Percentiles rank a stretch among this genome's conserved stretches.
These are phyloP conservation scores for Yueomyces sinensis DNA, from an alignment of 805 yeast genomes.

Conservation along the genomic window DNA sequence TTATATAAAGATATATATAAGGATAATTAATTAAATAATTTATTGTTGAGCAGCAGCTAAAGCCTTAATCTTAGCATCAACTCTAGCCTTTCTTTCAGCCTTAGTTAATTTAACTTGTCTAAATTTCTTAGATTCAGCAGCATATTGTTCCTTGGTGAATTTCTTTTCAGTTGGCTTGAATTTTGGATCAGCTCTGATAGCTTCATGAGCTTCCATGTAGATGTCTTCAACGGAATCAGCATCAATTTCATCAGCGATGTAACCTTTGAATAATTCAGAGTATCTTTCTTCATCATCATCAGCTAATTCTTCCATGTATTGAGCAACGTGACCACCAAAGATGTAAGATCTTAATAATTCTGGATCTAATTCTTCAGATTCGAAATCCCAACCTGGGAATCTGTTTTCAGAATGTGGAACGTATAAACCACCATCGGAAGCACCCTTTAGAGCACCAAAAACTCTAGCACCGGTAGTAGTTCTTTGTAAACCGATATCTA, in stretches of 20 bases:
- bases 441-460: slow-evolving; percentile 99
- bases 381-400: slow-evolving; percentile 99
- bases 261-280: slow-evolving; percentile 36
- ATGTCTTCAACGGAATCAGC: slow-evolving; percentile 94
- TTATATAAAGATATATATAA: slow-evolving; percentile 1
- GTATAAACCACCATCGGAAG: slow-evolving; percentile 99
- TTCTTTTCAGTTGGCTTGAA: slow-evolving; percentile 82
- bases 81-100: slow-evolving; percentile 81
- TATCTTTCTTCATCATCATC: slow-evolving; percentile 31
- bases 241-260: slow-evolving; percentile 93
- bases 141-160: slow-evolving; percentile 96
- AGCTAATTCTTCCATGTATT: slow-evolving; percentile 99
- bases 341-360: slow-evolving; percentile 97
- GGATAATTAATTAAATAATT: slow-evolving; percentile 5
- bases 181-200: slow-evolving; percentile 91
- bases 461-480: slow-evolving; percentile 99
- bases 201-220: slow-evolving; percentile 87
- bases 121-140: slow-evolving; percentile 92
- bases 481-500: slow-evolving; percentile 99
- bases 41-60: slow-evolving; percentile 37
- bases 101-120: slow-evolving; percentile 75
- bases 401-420: slow-evolving; percentile 99
- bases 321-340: slow-evolving; percentile 99
- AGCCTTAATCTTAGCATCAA: slow-evolving; percentile 90
- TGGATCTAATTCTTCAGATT: slow-evolving; percentile 95